These are phyloP conservation scores for Fraxinus ornus DNA, from an alignment of 305 asterid genomes.

Conservation along the genomic window DNA sequence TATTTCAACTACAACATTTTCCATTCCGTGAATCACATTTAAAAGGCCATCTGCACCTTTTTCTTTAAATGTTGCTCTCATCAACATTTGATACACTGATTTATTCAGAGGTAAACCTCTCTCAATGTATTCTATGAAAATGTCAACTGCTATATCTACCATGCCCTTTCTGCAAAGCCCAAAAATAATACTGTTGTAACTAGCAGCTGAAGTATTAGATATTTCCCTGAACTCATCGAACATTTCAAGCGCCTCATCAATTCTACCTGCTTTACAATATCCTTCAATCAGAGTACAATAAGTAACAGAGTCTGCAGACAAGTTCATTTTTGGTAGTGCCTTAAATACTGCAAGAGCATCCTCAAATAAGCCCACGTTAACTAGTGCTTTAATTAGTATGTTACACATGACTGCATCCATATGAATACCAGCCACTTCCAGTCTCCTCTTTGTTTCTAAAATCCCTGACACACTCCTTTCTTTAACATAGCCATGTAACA, in stretches of 20 bases:
- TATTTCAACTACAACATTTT: constrained; percentile 33
- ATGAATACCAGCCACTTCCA: constrained; percentile 49
- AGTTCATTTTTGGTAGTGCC: constrained; percentile 45
- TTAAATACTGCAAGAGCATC: constrained; percentile 57
- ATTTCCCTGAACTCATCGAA: constrained; percentile 51
- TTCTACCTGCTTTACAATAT: constrained; percentile 60
- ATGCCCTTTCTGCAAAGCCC: constrained; percentile 60
- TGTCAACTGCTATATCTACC: constrained; percentile 55
- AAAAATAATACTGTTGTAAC: constrained; percentile 53
- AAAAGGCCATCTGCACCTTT: constrained; percentile 52
- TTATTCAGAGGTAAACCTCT: constrained; percentile 45
- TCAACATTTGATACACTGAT: constrained; percentile 42
- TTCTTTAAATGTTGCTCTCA: constrained; percentile 32
- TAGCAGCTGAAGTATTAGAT: constrained; percentile 48
- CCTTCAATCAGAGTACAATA: constrained; percentile 67
- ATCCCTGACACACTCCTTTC: constrained; percentile 59
- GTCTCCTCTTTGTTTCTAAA: constrained; percentile 49
- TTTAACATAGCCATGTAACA: constrained; percentile 63
- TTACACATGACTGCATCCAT: constrained; percentile 67
- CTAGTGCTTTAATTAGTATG: constrained; percentile 61
- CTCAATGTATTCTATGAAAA: constrained; percentile 47
- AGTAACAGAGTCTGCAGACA: constrained; percentile 52
- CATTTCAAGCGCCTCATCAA: constrained; percentile 66
- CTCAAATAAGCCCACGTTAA: constrained; percentile 75
- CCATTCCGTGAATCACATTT: constrained; percentile 42